These are phyloP conservation scores for Selaginella moellendorffii DNA, from an alignment of 75 land plant species.

Conservation along the genomic window DNA sequence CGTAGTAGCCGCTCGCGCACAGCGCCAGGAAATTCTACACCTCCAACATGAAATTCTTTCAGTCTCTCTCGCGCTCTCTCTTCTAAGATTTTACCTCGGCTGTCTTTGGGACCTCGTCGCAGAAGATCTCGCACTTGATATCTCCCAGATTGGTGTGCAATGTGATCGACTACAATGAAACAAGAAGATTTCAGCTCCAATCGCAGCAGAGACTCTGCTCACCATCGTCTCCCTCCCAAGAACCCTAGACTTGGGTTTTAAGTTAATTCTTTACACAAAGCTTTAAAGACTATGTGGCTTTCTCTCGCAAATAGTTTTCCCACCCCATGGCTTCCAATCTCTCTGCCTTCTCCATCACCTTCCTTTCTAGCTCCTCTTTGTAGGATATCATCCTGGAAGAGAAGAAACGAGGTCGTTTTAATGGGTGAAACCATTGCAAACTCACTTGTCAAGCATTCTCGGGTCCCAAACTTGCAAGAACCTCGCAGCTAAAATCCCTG, in stretches of 20 bases:
- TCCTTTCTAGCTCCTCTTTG: constrained; percentile 39
- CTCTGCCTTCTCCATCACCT: constrained; percentile 50
- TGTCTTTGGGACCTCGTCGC: constrained; percentile 90
- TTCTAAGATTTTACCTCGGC: constrained; percentile 62
- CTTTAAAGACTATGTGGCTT: too few relatives aligned
- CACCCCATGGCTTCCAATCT: constrained; percentile 53
- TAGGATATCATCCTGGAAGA: constrained; percentile 35
- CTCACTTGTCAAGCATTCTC: too few relatives aligned
- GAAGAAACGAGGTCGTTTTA: background rate
- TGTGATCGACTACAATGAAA: constrained; percentile 71
- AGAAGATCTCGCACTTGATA: constrained; percentile 86
- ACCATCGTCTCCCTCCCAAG: too few relatives aligned
- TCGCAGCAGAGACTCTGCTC: too few relatives aligned
- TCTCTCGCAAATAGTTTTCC: constrained; percentile 47
- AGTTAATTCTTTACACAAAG: too few relatives aligned
- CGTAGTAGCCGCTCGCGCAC: constrained; percentile 95
- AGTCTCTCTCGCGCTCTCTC: background rate
- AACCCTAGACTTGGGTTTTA: too few relatives aligned
- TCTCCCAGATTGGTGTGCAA: constrained; percentile 95
- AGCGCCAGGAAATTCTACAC: constrained; percentile 85
- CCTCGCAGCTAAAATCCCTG: too few relatives aligned
- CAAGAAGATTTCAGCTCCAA: too few relatives aligned
- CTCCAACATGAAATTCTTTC: background rate
- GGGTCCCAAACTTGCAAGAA: too few relatives aligned
- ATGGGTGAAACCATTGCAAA: background rate